Base-by-base conservation (phyloP, 2,329 filamentous ascomycete species). In the Pyrenochaeta sp. region DNA sequence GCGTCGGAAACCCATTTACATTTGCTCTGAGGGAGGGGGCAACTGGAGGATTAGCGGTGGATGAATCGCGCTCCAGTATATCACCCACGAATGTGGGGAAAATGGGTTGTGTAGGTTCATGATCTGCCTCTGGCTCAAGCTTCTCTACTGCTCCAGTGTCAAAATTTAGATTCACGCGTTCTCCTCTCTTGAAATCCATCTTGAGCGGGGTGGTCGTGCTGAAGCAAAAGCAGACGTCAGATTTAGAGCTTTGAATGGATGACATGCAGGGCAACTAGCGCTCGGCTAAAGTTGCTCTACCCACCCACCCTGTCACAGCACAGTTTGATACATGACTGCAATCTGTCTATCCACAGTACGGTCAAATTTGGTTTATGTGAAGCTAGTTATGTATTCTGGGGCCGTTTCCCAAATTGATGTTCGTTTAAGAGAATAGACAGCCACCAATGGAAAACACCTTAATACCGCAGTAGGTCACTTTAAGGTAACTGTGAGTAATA, bases 1-100 rank as follows among this genome's bases (percentile, higher is more conserved):
- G 93, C 53, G 88, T 86, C n/a, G 95, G 95, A 64, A 98, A 98
- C 1, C 95, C 95, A 11, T 85, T 87, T 4, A 81, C 58, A 46
- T 67, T 75, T 17, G 81, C 78, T 45, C 85, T 85, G 35, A 85
- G 78, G 41, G 83, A 82, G 12, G 89, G 87, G 9, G 87, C 85
- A 33, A 82, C 81, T 7, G 89, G 87, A 4, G 90, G 82, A 58
- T 85, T 87, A 18, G 86, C 81, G 33, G 84, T 76, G 31, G 80
- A 75, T 21, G 85, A 76, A 39, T 86, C 83, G 58, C 90, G 89
- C 78, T 98, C 94, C 67, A 90, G 83, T 58, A 98, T 87, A 63
- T 97, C 93, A 49, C 85, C 84, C 37, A 96, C 81, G 36, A 90
- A 84, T 7, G 56, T 64, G 42, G 58, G 56, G 41, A 60, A 66